These are phyloP conservation scores for Trichosporon ovoides DNA, from an alignment of 1,284 basidiomycete species.

Conservation along the genomic window DNA sequence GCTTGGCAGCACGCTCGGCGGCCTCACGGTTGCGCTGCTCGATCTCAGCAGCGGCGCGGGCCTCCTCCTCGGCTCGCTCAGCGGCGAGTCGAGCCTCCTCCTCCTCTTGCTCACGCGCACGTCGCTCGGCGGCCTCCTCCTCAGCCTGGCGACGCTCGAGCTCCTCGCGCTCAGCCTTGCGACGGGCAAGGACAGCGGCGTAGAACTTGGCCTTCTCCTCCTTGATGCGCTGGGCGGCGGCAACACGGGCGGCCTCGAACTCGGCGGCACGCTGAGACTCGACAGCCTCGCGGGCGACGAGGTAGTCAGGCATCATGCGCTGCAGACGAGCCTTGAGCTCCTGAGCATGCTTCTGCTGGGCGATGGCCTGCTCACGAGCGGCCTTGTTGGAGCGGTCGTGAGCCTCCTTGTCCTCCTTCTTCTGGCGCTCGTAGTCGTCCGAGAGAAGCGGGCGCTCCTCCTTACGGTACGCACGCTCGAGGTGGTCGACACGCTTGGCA, in stretches of 20 bases:
- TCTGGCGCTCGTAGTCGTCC: slow-evolving; percentile 84
- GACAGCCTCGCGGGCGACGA: slow-evolving; percentile 58
- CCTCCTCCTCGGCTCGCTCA: slow-evolving; percentile 36
- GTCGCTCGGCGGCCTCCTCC: slow-evolving; percentile 57
- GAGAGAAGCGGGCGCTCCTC: slow-evolving; percentile 83
- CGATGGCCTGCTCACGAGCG: slow-evolving; percentile 59
- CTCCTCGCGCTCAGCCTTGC: slow-evolving; percentile 54
- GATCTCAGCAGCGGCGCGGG: slow-evolving; percentile 42
- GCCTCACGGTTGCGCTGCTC: slow-evolving; percentile 53
- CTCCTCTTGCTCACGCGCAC: slow-evolving; percentile 55
- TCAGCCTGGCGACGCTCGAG: slow-evolving; percentile 54
- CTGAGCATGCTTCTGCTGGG: slow-evolving; percentile 65
- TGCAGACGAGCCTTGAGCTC: slow-evolving; percentile 71
- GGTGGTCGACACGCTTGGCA: slow-evolving; percentile 86
- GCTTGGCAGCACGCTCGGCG: slow-evolving; percentile 28
- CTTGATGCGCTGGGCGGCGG: slow-evolving; percentile 67
- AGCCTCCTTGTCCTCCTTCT: slow-evolving; percentile 64
- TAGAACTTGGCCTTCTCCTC: slow-evolving; percentile 72
- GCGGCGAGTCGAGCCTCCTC: slow-evolving; percentile 27
- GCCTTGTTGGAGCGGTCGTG: slow-evolving; percentile 64
- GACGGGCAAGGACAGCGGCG: slow-evolving; percentile 52
- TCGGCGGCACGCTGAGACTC: slow-evolving; percentile 65
- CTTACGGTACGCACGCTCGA: slow-evolving; percentile 92
- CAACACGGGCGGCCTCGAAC: slow-evolving; percentile 60
- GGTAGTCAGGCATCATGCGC: slow-evolving; percentile 72